phyloP scores from a whole-genome alignment of 768 basidiomycete species.

The Tephrocybe sp. region DNA sequence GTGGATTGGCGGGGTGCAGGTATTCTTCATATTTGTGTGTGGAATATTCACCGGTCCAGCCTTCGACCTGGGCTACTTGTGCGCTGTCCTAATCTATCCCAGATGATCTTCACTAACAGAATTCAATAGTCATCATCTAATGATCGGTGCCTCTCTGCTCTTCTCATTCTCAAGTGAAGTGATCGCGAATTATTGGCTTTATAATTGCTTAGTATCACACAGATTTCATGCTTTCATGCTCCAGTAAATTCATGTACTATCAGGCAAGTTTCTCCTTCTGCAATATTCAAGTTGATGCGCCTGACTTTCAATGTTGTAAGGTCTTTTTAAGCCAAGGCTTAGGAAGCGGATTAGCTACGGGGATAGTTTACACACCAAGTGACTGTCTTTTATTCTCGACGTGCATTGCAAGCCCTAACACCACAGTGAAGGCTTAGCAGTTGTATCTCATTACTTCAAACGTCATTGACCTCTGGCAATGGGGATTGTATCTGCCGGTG shows the following conservation, averaged over 20 bases:
- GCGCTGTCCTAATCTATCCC: no score
- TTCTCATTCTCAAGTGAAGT: constrained; percentile 13
- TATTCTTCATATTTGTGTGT: constrained; percentile 30
- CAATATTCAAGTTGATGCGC: no score
- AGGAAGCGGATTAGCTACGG: constrained; percentile 45
- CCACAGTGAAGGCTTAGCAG: constrained; percentile 32
- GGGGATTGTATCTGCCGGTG: constrained; percentile 36
- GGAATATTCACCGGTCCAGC: constrained; percentile 25
- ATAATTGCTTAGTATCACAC: no score
- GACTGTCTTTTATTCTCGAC: not conserved
- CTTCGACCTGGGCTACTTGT: constrained; percentile 31
- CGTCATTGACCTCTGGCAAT: constrained; percentile 47
- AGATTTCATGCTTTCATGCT: no score
- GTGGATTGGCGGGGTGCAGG: constrained; percentile 29
- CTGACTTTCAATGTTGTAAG: constrained; percentile 13
- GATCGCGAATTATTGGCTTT: no score
- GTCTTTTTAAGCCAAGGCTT: constrained; percentile 47
- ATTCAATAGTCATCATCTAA: constrained; percentile 15
- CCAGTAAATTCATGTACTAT: constrained; percentile 33
- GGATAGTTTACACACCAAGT: constrained; percentile 43
- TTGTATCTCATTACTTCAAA: constrained; percentile 50
- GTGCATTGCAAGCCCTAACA: not conserved
- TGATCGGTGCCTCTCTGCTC: constrained; percentile 17
- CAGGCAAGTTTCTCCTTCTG: constrained; percentile 12
- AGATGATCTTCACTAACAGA: not conserved